Base-by-base conservation (phyloP, 768 basidiomycete species). In the Boletus tomentosulus region DNA sequence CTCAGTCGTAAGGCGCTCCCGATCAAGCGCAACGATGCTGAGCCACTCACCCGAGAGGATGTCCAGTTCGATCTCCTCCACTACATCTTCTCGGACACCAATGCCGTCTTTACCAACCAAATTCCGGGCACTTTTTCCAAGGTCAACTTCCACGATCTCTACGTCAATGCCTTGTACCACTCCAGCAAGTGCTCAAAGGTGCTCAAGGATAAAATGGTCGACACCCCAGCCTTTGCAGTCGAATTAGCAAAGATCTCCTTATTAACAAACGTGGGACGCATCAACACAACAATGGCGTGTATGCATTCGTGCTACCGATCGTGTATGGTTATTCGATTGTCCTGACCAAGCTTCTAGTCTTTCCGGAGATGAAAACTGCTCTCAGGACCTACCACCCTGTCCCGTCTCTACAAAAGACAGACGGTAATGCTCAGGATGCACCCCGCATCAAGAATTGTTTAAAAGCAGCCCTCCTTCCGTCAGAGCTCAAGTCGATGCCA, bases 251-350 rank as follows among this genome's bases (percentile, higher is more conserved):
- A 92, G 72, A 82, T 94, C 35, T 85, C 87, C 27, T 76, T 94
- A 33, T 75, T 94, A 50, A 90, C 91, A 48, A 96, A 96, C 65
- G 87, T 93, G 45, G 92, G 92, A 25, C 78, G 91, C 57, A 89
- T 95, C 71, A 95, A 94, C 66, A 95, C 93, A 37, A 94, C 92
- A 31, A 86, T 93, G 83, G 91, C 91, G 48, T 86, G 84, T 88
- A 71, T 74, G 84, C 69, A 56, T 51, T 56, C 4, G 22, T 51
- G 44, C 48, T 48, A 57, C 54, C n/a, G 54, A 52, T 51, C 50
- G 45, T 41, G 43, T 27, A 33, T 42, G 34, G 22, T 34, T 35
- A 37, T 51, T 58, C 48, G 41, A 51, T 61, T 50, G 22, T 54
- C 27, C 60, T 70, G 43, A 67, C 55, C 54, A 48, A 53, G 15